Percentiles rank a stretch among this genome's conserved stretches.
Conservation (phyloP, 1,284 basidiomycete genomes). For the Pseudomicrostroma phylloplanum region DNA sequence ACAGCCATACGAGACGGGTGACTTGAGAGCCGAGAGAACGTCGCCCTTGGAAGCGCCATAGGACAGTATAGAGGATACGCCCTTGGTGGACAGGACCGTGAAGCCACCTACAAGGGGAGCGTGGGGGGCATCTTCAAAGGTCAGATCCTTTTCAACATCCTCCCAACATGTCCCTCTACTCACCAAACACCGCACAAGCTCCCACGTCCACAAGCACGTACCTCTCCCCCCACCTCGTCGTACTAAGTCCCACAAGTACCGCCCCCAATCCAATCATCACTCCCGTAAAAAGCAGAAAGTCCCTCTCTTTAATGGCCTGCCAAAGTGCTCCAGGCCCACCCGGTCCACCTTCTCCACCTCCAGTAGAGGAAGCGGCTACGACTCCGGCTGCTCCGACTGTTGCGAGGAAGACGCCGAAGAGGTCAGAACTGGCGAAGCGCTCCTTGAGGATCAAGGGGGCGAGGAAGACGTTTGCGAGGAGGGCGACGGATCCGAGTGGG, state of each 20-base stretch:
- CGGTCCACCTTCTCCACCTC: slow-evolving; percentile 22
- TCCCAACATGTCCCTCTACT: slow-evolving; percentile 26
- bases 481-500: slow-evolving; percentile 73
- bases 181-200: slow-evolving; percentile 77
- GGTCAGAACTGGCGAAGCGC: slow-evolving; percentile 60
- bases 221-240: slow-evolving; percentile 63
- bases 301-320: slow-evolving; percentile 29
- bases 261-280: slow-evolving; percentile 20
- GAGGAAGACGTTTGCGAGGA: slow-evolving; percentile 90
- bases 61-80: slow-evolving; percentile 66
- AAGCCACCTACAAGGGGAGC: slow-evolving; percentile 64
- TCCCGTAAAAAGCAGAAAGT: slow-evolving; percentile 40
- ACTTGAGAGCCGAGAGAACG: slow-evolving; percentile 26
- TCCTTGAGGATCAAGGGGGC: slow-evolving; percentile 70
- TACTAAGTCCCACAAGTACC: slow-evolving; percentile 25
- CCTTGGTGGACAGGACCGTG: slow-evolving; percentile 90
- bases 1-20: slow-evolving; percentile 43
- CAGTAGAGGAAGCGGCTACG: slow-evolving; percentile 67
- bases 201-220: slow-evolving; percentile 82
- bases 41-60: slow-evolving; percentile 13
- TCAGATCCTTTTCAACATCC: not conserved
- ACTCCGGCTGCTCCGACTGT: slow-evolving; percentile 56
- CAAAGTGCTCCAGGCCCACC: slow-evolving; percentile 28
- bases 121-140: not conserved
- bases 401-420: slow-evolving; percentile 61